A percentile compares a stretch with the other conserved stretches of the same genome.
phyloP scores from a whole-genome alignment of 306 rosid genomes.

The Trichosanthes cucumerina region DNA sequence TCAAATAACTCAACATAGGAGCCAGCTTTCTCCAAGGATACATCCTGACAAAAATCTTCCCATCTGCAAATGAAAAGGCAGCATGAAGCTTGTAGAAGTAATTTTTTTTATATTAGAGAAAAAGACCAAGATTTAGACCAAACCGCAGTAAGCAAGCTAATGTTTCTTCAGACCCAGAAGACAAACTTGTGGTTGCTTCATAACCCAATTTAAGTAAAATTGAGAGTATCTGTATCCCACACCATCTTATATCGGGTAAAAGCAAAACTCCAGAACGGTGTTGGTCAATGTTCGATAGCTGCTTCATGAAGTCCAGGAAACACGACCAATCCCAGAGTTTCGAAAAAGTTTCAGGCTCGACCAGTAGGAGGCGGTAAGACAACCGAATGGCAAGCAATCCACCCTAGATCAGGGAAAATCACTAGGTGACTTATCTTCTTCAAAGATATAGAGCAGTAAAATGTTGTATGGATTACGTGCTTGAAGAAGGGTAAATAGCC shows the following conservation, averaged over 20 bases:
- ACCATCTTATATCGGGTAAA: constrained; percentile 54
- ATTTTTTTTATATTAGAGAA: constrained; percentile 1
- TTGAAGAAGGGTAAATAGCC: background rate
- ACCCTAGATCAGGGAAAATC: constrained; percentile 20
- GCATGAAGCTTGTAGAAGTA: background rate
- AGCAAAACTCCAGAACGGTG: constrained; percentile 4
- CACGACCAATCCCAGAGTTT: constrained; percentile 80
- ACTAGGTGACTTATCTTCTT: background rate
- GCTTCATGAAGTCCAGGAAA: constrained; percentile 39
- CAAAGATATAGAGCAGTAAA: background rate
- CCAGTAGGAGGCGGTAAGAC: constrained; percentile 61
- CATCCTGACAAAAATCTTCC: constrained; percentile 74
- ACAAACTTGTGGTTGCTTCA: constrained; percentile 30
- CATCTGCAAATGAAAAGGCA: constrained; percentile 44
- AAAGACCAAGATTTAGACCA: constrained; percentile 18
- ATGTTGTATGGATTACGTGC: background rate
- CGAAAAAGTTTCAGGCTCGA: constrained; percentile 41
- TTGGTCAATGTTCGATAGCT: constrained; percentile 15
- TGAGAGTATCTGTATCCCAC: constrained; percentile 38
- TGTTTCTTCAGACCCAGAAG: constrained; percentile 36
- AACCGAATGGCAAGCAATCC: constrained; percentile 38
- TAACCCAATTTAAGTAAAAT: constrained; percentile 45
- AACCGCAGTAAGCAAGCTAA: constrained; percentile 55
- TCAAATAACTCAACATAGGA: constrained; percentile 35
- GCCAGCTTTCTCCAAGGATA: constrained; percentile 55